These are phyloP conservation scores for Tolypocladium ophioglossoides DNA, from an alignment of 2,329 filamentous ascomycete species.

Conservation along the genomic window DNA sequence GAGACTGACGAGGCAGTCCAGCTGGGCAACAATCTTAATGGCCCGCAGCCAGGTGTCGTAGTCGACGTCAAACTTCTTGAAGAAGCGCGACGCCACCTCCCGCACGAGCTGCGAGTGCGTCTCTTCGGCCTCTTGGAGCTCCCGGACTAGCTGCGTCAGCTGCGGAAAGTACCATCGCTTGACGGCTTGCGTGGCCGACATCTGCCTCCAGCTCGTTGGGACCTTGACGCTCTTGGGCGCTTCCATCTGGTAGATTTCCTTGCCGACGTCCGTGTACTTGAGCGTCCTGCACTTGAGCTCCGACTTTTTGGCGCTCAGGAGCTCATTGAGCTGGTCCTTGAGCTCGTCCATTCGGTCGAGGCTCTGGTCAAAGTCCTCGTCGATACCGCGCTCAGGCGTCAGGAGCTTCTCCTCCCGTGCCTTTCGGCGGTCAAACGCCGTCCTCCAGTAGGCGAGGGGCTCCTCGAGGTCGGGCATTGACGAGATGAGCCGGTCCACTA, in stretches of 20 bases:
- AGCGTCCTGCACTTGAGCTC: slow-evolving; percentile 65
- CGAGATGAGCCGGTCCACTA: slow-evolving; percentile 73
- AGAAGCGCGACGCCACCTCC: slow-evolving; percentile 75
- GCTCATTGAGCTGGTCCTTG: slow-evolving; percentile 57
- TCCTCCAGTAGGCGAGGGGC: slow-evolving; percentile 75
- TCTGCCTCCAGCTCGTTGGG: slow-evolving; percentile 84
- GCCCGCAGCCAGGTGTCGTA: slow-evolving; percentile 79
- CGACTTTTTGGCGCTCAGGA: slow-evolving; percentile 61
- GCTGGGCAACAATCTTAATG: slow-evolving; percentile 81
- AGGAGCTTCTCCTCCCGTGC: slow-evolving; percentile 73
- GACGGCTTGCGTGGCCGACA: slow-evolving; percentile 84
- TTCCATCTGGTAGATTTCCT: slow-evolving; percentile 95
- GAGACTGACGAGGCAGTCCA: slow-evolving; percentile 90
- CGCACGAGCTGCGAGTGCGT: slow-evolving; percentile 85
- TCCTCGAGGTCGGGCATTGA: slow-evolving; percentile 77
- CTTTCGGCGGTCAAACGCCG: slow-evolving; percentile 75
- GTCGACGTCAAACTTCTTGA: slow-evolving; percentile 76
- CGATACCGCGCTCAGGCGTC: slow-evolving; percentile 76
- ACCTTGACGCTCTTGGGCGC: slow-evolving; percentile 78
- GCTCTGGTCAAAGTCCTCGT: slow-evolving; percentile 84
- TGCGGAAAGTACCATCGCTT: slow-evolving; percentile 92
- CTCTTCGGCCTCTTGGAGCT: slow-evolving; percentile 89
- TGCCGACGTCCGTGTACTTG: slow-evolving; percentile 77
- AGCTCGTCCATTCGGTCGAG: slow-evolving; percentile 67
- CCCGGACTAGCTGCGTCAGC: slow-evolving; percentile 69